These are phyloP conservation scores for Globisporangium cylindrosporum DNA, from an alignment of 352 stramenopile species.

Conservation along the genomic window DNA sequence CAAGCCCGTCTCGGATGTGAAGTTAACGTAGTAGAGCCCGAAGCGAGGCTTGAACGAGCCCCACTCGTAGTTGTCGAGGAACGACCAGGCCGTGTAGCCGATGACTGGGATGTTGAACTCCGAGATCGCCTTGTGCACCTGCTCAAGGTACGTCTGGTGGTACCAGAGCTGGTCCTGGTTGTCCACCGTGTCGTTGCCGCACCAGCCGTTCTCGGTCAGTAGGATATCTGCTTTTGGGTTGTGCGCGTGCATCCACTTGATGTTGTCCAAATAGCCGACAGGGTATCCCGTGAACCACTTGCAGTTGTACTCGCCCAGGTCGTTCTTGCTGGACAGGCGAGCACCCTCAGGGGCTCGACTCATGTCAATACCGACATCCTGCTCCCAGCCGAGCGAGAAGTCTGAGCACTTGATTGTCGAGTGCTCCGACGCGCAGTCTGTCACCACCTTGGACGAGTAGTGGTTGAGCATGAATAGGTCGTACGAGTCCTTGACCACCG, in stretches of 20 bases:
- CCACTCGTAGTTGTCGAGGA: conserved; percentile 97
- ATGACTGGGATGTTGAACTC: conserved; percentile 50
- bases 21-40: conserved; percentile 53
- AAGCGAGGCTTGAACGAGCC: conserved; percentile 59
- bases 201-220: conserved; percentile 53
- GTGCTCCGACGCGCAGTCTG: conserved; percentile 41
- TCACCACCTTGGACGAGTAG: conserved; percentile 77
- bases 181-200: conserved; percentile 43
- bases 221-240: conserved; percentile 38
- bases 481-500: conserved; percentile 72
- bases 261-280: conserved; percentile 37
- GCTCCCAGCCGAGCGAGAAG: conserved; percentile 35
- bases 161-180: conserved; percentile 54
- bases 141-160: conserved; percentile 37
- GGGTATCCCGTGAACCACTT: conserved; percentile 44
- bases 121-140: conserved; percentile 48
- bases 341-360: conserved; percentile 52
- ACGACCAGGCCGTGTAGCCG: conserved; percentile 91
- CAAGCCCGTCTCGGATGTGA: conserved; percentile 25
- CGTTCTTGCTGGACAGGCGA: conserved; percentile 37
- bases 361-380: conserved; percentile 45
- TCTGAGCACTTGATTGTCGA: conserved; percentile 31
- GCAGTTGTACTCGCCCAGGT: conserved; percentile 35
- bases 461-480: conserved; percentile 96
- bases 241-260: conserved; percentile 37